Evolutionary conservation across 2,329 filamentous ascomycete species (phyloP).

Genomic region (Apiospora koreana): DNA sequence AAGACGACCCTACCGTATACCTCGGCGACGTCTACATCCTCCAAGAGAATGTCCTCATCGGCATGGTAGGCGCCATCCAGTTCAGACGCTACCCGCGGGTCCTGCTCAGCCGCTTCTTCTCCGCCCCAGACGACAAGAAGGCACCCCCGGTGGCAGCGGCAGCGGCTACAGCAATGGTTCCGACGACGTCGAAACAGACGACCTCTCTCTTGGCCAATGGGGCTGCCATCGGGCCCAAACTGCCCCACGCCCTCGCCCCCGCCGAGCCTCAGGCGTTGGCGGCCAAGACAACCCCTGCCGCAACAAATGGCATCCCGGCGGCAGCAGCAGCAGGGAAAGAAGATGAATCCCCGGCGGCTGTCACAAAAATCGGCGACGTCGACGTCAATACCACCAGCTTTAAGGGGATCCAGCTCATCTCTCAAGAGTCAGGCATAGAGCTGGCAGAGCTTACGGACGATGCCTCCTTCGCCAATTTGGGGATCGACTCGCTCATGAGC

Average conservation of each 20-base stretch:
- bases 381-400: too few relatives aligned
- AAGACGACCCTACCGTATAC: slow-evolving; percentile 27
- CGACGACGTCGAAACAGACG: background rate
- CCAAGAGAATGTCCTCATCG: slow-evolving; percentile 33
- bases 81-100: slow-evolving; percentile 39
- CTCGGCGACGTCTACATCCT: slow-evolving; percentile 40
- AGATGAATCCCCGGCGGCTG: too few relatives aligned
- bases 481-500: slow-evolving; percentile 39
- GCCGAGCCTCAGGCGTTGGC: too few relatives aligned
- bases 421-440: too few relatives aligned
- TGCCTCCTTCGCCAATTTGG: slow-evolving; percentile 34
- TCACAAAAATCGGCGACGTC: too few relatives aligned
- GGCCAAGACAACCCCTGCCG: too few relatives aligned
- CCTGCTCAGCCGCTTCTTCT: slow-evolving; percentile 42
- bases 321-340: too few relatives aligned
- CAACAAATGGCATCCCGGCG: too few relatives aligned
- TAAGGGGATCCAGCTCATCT: too few relatives aligned
- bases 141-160: background rate
- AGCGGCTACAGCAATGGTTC: background rate
- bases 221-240: too few relatives aligned
- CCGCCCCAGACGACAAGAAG: slow-evolving; percentile 26
- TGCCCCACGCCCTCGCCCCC: too few relatives aligned
- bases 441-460: slow-evolving; percentile 41
- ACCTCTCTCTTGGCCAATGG: too few relatives aligned
- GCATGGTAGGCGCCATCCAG: slow-evolving; percentile 32